Percentiles rank a stretch among this genome's conserved stretches.
Evolutionary conservation across 2,329 filamentous ascomycete genomes (phyloP).

Genomic region (Lasiodiplodia citricola): DNA sequence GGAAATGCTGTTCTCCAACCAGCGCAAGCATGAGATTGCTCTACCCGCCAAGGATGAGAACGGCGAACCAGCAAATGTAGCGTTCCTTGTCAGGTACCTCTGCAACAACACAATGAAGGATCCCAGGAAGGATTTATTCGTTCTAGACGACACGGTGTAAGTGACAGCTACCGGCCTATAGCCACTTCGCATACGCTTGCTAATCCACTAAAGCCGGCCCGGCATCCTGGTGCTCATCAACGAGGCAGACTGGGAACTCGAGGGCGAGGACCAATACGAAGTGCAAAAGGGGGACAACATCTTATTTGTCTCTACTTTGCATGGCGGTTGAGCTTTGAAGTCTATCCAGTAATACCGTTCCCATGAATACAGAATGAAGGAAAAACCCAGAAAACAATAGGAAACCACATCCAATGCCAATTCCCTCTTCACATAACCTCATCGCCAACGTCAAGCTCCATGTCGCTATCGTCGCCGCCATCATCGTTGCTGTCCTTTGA

Average conservation of each 20-base stretch:
- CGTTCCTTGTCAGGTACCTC: conserved; percentile 77
- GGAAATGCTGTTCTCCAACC: conserved; percentile 89
- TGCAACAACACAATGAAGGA: conserved; percentile 86
- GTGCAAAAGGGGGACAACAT: conserved; percentile 84
- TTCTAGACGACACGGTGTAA: conserved; percentile 86
- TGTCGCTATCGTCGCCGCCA: too few relatives aligned
- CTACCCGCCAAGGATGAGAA: conserved; percentile 68
- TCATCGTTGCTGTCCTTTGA: too few relatives aligned
- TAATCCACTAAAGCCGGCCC: conserved; percentile 69
- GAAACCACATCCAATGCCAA: too few relatives aligned
- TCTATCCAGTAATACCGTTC: too few relatives aligned
- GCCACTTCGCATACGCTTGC: conserved; percentile 24
- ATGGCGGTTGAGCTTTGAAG: conserved; percentile 71
- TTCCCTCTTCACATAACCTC: too few relatives aligned
- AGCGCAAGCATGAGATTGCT: conserved; percentile 72
- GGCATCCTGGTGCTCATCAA: conserved; percentile 97
- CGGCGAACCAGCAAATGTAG: conserved; percentile 70
- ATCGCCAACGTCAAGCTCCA: too few relatives aligned
- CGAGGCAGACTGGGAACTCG: conserved; percentile 97
- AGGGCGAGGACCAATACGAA: conserved; percentile 90
- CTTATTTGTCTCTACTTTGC: conserved; percentile 93
- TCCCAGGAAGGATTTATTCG: conserved; percentile 82
- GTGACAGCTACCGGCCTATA: conserved; percentile 46
- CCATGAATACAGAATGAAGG: too few relatives aligned
- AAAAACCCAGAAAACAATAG: too few relatives aligned